Conservation (phyloP, 139 green algal genomes). For the Deuterostichococcus epilithicus region DNA sequence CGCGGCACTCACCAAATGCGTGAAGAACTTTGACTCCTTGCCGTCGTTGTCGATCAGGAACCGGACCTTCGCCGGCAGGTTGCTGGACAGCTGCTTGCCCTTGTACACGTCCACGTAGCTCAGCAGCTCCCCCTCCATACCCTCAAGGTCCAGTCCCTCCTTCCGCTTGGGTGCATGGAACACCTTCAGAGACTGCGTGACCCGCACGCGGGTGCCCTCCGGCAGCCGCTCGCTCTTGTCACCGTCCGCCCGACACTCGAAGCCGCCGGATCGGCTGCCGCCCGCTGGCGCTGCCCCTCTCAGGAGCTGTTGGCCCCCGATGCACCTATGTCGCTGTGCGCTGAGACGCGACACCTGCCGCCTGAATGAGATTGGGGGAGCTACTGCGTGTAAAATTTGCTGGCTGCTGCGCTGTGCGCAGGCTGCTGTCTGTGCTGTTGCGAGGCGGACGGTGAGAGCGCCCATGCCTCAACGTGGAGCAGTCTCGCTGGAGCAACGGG, state of each 20-base stretch:
- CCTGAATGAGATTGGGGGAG: too few relatives aligned
- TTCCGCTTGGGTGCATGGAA: conserved; percentile 38
- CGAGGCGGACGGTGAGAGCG: too few relatives aligned
- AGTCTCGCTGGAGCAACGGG: too few relatives aligned
- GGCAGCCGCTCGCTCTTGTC: not conserved
- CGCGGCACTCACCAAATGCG: conserved; percentile 54
- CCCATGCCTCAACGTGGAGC: too few relatives aligned
- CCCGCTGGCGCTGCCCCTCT: not conserved
- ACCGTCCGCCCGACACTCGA: not conserved
- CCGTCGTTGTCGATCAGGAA: conserved; percentile 41
- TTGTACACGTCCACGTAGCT: conserved; percentile 54
- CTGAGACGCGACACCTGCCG: too few relatives aligned
- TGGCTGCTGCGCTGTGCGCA: not conserved
- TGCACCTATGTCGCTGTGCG: too few relatives aligned
- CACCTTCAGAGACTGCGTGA: conserved; percentile 20
- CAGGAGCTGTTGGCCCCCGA: too few relatives aligned
- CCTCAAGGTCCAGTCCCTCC: conserved; percentile 56
- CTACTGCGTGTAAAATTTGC: too few relatives aligned
- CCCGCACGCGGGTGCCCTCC: conserved; percentile 15
- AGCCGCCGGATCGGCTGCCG: not conserved
- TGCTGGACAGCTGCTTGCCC: conserved; percentile 62
- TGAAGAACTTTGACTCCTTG: conserved; percentile 57
- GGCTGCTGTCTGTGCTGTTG: too few relatives aligned
- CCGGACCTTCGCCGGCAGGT: conserved; percentile 58
- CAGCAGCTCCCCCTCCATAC: conserved; percentile 53